Conservation (phyloP, 2,329 filamentous ascomycete species). For the Amesomyces nigricolor region DNA sequence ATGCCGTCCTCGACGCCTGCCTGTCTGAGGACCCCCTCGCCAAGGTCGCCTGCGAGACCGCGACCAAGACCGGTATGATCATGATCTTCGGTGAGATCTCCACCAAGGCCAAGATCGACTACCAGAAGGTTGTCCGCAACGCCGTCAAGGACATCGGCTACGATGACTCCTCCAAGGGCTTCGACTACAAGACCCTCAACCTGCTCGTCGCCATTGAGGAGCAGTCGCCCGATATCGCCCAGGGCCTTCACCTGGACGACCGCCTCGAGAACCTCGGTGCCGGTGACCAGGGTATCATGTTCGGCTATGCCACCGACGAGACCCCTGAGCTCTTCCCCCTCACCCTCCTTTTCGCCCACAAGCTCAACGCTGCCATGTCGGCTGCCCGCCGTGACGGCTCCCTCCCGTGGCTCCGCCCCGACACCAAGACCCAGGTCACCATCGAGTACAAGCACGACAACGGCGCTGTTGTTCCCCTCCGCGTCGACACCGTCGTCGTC, state of each 20-base stretch:
- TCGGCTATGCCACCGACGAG: conserved; percentile 99
- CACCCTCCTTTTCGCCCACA: conserved; percentile 90
- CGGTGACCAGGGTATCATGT: conserved; percentile 99
- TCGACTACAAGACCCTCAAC: conserved; percentile 99
- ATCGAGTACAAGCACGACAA: conserved; percentile 97
- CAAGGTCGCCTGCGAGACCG: conserved; percentile 98
- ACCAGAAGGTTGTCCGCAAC: conserved; percentile 93
- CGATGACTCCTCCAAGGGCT: conserved; percentile 93
- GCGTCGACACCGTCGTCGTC: conserved; percentile 95
- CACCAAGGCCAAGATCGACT: conserved; percentile 92
- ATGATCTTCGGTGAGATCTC: conserved; percentile 99
- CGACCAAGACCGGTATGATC: conserved; percentile 99
- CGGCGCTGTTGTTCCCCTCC: conserved; percentile 84
- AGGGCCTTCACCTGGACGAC: conserved; percentile 97
- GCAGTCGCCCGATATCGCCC: conserved; percentile 97
- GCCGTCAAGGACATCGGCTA: conserved; percentile 99
- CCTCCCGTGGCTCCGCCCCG: conserved; percentile 90
- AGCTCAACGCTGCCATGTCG: conserved; percentile 93
- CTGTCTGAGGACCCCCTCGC: conserved; percentile 89
- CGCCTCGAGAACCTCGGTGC: conserved; percentile 96
- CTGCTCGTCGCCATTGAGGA: conserved; percentile 98
- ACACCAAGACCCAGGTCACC: conserved; percentile 99
- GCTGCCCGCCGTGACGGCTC: conserved; percentile 79
- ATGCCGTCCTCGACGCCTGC: conserved; percentile 98
- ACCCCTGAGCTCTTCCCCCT: conserved; percentile 95